These are phyloP conservation scores for Globisporangium radiosum DNA, from an alignment of 352 stramenopile genomes.

Conservation along the genomic window DNA sequence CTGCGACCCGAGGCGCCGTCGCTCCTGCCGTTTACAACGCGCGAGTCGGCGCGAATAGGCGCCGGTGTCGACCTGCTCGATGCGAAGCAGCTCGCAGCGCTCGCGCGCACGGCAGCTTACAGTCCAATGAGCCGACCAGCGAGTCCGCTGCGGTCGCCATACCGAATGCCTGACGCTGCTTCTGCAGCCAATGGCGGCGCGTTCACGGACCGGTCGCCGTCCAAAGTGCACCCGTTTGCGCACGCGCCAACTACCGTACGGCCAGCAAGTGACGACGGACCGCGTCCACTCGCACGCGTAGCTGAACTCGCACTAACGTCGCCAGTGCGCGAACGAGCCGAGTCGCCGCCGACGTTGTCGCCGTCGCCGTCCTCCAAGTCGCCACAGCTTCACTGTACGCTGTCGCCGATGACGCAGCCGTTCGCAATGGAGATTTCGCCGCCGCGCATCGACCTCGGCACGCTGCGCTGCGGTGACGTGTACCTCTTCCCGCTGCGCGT, in stretches of 20 bases:
- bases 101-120: conserved; percentile 33
- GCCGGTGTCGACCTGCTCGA: conserved; percentile 37
- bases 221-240: conserved; percentile 6
- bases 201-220: conserved; percentile 8
- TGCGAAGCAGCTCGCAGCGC: conserved; percentile 35
- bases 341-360: background rate
- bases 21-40: conserved; percentile 29
- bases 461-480: conserved; percentile 36
- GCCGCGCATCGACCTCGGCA: conserved; percentile 28
- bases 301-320: background rate
- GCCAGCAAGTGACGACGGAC: conserved; percentile 4
- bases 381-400: background rate
- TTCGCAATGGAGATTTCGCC: conserved; percentile 62
- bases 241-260: background rate
- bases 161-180: background rate
- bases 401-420: conserved; percentile 25
- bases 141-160: conserved; percentile 26
- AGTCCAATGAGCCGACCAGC: conserved; percentile 23
- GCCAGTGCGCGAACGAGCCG: too few relatives aligned
- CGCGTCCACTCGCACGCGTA: background rate
- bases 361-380: background rate
- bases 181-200: background rate
- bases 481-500: conserved; percentile 63
- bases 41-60: conserved; percentile 39
- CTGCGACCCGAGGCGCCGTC: conserved; percentile 29